Evolutionary conservation across 257 asterid genomes (phyloP), one percentile per base, ranked within the genome.

Genomic region (Anisodus acutangulus): DNA sequence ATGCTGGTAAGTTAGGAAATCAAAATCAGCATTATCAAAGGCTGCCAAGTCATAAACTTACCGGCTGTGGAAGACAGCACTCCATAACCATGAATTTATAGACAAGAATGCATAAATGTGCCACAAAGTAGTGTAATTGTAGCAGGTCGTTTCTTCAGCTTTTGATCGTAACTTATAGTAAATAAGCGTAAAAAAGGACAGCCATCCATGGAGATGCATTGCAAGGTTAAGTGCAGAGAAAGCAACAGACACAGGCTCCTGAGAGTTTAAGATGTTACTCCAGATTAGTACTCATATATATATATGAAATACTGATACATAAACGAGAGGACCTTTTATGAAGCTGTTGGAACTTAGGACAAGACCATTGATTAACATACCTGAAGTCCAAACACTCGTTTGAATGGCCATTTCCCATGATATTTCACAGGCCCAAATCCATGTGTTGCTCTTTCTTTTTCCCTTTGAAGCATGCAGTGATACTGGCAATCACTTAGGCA

Each of bases 231-330:
- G 93, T 47, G 92, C 95, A 53, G 98, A 95, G 63, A 95, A 85
- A 85, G 97, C 98, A 70, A 95, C 98, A 41, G 97, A 92, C 86
- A 92, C 96, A 83, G 98, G 98, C 91, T 95, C 98, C 98, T 93
- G 93, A 67, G 49, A 78, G 26, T 49, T 76, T 51, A 51, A 76
- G 60, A 26, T 76, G 47, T 13, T 51, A 51, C 81, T 76, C 47
- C 63, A 0, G 49, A 78, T 74, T 78, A 78, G 15, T 78, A 78
- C 64, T 53, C 49, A 13, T 8, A 0, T 12, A 49, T 12, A 49
- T 51, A 76, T 26, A 0, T 31, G 35, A 31, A 31, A 31, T 31
- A 31, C 35, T 31, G 1, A 76, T 76, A 76, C 26, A 26, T 7
- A 76, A 26, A 37, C 1, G 9, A 53, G 82, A 31, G 49, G 43